Evolutionary conservation across 2,329 filamentous ascomycete genomes (phyloP), one percentile per base, ranked within the genome.

Genomic region (Penicillium expansum): DNA sequence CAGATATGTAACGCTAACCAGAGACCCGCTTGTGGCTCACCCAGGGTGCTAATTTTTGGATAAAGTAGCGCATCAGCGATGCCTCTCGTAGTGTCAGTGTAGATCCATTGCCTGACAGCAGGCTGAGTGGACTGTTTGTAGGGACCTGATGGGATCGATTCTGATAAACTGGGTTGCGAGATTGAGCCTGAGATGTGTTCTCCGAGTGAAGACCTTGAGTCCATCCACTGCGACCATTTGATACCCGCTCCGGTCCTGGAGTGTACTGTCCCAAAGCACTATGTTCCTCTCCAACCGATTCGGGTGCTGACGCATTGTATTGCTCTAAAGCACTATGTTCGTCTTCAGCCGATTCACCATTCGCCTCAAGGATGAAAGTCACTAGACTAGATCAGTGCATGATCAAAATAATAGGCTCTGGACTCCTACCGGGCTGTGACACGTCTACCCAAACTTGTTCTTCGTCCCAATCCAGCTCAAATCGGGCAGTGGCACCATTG

Each of bases 391-490:
- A 37, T 50, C 13, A 39, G 51, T 18, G 30, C 29, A 13, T 29
- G 27, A 22, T 3, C 9, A n/a, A n/a, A 30, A 11, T 14, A 7
- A 27, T 14, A 27, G 29, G n/a, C 13, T 2, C 32, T 11, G 8
- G 50, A 9, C 1, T 18, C 63, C 35, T 66, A 73, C 71, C 61
- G 6, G 66, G 65, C 6, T 54, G 59, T 32, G 67, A 65, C 10
- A 69, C 59, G n/a, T 67, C 61, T n/a, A 73, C 69, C 71, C 71
- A 73, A 2, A 65, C 61, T 55, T 72, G 71, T 7, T 60, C 55
- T 4, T 65, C 48, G 60, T 69, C 68, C 71, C 71, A 73, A 8
- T 56, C 65, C 16, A 73, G 43, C 22, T 71, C 68, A 11, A 68
- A 72, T 22, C 64, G 65, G 3, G 67, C 62, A 8, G 67, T 55